Evolutionary conservation across 2,329 filamentous ascomycete genomes (phyloP).

Genomic region (Chrysoporthe austroafricana): DNA sequence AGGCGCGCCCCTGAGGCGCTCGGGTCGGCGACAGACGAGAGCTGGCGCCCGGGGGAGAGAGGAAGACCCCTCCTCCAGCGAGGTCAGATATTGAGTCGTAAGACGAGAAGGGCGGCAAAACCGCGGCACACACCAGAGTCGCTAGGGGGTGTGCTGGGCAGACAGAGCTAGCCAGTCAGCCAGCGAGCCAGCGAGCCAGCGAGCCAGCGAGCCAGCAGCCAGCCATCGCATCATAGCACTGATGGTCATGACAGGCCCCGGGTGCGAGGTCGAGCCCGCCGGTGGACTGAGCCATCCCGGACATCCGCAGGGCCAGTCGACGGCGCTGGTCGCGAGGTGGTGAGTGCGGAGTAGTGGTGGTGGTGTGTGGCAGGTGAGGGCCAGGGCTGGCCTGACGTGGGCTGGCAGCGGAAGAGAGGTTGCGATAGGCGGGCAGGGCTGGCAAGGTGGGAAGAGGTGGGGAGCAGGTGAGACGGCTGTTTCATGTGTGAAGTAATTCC

Average conservation of each 20-base stretch:
- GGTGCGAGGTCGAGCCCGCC: not conserved
- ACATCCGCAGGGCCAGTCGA: not conserved
- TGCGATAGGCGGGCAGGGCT: not conserved
- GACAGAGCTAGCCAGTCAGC: too few species aligned
- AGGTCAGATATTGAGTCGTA: not conserved
- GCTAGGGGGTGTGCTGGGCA: too few species aligned
- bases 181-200: too few species aligned
- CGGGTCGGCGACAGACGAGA: not conserved
- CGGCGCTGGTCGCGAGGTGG: not conserved
- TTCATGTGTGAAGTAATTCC: conserved; percentile 13
- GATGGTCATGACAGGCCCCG: not conserved
- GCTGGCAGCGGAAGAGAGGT: not conserved
- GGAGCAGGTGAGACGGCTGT: conserved; percentile 12
- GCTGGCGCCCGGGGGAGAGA: not conserved
- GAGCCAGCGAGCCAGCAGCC: too few species aligned
- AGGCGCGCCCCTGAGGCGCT: not conserved
- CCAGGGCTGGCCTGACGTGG: not conserved
- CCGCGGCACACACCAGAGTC: not conserved
- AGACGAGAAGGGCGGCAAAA: not conserved
- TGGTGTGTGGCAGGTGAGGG: not conserved
- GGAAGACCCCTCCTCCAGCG: not conserved
- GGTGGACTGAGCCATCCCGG: not conserved
- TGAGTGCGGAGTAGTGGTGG: not conserved
- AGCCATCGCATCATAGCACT: not conserved
- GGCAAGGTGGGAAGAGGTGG: conserved; percentile 1